A percentile compares a stretch with the other conserved stretches of the same genome.
These are phyloP conservation scores for Neopestalotiopsis sp. DNA, from an alignment of 2,329 filamentous ascomycete species.

Conservation along the genomic window DNA sequence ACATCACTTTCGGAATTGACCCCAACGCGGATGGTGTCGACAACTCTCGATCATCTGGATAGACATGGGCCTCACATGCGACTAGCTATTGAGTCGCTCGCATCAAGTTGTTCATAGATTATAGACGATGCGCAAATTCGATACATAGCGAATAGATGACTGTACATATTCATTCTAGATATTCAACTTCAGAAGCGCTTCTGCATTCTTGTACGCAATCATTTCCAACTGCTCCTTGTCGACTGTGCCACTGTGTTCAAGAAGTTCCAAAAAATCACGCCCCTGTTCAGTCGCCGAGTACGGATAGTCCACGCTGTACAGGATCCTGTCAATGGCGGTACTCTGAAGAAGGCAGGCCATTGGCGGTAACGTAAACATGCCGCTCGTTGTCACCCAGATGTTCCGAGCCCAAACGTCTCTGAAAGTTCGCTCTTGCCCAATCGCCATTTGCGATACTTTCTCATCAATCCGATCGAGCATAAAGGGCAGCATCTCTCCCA, in stretches of 20 bases:
- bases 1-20: slow-evolving; percentile 42
- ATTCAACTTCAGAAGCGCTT: background rate
- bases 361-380: background rate
- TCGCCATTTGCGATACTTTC: background rate
- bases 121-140: too few species aligned
- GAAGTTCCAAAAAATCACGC: background rate
- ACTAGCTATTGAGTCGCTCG: background rate
- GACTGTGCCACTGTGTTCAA: background rate
- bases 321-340: background rate
- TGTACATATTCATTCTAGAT: background rate
- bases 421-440: background rate
- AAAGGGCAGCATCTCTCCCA: background rate
- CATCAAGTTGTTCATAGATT: too few species aligned
- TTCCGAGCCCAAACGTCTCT: background rate
- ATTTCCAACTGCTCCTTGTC: background rate
- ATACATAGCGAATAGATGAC: background rate
- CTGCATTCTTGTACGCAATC: background rate
- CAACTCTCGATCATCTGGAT: background rate
- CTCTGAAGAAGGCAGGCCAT: background rate
- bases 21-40: slow-evolving; percentile 16
- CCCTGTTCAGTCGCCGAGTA: background rate
- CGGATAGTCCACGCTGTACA: background rate
- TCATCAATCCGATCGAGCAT: background rate
- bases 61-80: background rate
- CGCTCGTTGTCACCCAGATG: background rate